Evolutionary conservation across 2,329 filamentous ascomycete species (phyloP).

Genomic region (Nigrograna mackinnonii): DNA sequence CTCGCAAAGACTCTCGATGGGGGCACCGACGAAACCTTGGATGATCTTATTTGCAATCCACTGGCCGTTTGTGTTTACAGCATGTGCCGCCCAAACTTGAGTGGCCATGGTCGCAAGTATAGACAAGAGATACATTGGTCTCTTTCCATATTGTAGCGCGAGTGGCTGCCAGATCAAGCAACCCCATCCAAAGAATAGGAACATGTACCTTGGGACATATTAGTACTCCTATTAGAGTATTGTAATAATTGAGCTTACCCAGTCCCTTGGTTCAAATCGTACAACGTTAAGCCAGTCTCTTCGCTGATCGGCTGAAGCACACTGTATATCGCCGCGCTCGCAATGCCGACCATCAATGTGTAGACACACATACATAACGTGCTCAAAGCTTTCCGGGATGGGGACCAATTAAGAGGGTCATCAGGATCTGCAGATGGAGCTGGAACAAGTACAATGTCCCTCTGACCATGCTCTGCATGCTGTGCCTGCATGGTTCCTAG

Average conservation of each 20-base stretch:
- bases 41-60: constrained; percentile 53
- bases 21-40: constrained; percentile 52
- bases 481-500: constrained; percentile 39
- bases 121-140: constrained; percentile 52
- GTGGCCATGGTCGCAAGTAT: constrained; percentile 43
- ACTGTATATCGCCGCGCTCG: constrained; percentile 54
- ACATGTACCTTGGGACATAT: too few relatives aligned
- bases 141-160: constrained; percentile 56
- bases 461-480: constrained; percentile 38
- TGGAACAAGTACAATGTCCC: constrained; percentile 47
- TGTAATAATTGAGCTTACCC: too few relatives aligned
- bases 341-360: constrained; percentile 53
- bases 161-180: constrained; percentile 58
- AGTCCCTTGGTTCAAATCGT: constrained; percentile 52
- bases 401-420: constrained; percentile 40
- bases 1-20: constrained; percentile 54
- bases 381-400: constrained; percentile 24
- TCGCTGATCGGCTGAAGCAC: constrained; percentile 53
- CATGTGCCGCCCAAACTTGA: constrained; percentile 41
- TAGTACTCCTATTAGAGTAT: too few relatives aligned
- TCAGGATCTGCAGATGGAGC: constrained; percentile 37
- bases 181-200: constrained; percentile 56
- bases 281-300: constrained; percentile 51
- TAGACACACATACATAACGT: constrained; percentile 49
- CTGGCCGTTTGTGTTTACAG: constrained; percentile 46